Base-by-base conservation (phyloP, 2,329 filamentous ascomycete genomes). In the Rhynchosporium agropyri region DNA sequence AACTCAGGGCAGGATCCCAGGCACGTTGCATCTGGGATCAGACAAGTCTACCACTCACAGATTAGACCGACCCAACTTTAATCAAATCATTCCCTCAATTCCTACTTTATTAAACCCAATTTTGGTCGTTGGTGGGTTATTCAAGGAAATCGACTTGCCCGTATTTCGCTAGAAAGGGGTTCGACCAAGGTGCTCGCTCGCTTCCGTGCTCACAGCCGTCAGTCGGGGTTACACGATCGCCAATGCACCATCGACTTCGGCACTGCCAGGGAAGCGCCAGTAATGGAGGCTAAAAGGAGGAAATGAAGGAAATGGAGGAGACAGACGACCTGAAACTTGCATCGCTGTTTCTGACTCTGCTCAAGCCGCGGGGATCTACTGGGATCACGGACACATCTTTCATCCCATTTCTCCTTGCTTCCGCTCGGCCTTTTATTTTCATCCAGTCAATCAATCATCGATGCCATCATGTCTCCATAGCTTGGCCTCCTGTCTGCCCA, bases 91-190 rank as follows among this genome's bases (percentile, higher is more conserved):
- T 8, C 43, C 3, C 4, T 20, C 15, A 33, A 38, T 12, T 49
- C 48, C 51, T 43, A 40, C 28, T 20, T 48, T 50, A 29, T 48
- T 20, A 20, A 20, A 20, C 20, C 20, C 20, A 20, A 20, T 20
- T 20, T 20, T 20, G 20, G 20, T 20, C 20, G 46, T 28, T 10
- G 53, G 50, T 12, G 29, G 29, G 28, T 20, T 31, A 45, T 59
- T 61, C 61, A 62, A 60, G 63, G 63, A 64, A 64, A 64, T 64
- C 60, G 43, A 43, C 33, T 29, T 28, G 38, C 56, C 62, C 63
- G 59, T 62, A 64, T 64, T 57, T 29, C 43, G 49, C 45, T 48
- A 36, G 13, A 62, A 55, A 58, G 59, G 59, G 63, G 55, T 9
- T 42, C 26, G 20, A 38, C 36, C 26, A 42, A 31, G 53, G 53